phyloP scores from a whole-genome alignment of 805 yeast genomes.

The Torulaspora gathmanii region DNA sequence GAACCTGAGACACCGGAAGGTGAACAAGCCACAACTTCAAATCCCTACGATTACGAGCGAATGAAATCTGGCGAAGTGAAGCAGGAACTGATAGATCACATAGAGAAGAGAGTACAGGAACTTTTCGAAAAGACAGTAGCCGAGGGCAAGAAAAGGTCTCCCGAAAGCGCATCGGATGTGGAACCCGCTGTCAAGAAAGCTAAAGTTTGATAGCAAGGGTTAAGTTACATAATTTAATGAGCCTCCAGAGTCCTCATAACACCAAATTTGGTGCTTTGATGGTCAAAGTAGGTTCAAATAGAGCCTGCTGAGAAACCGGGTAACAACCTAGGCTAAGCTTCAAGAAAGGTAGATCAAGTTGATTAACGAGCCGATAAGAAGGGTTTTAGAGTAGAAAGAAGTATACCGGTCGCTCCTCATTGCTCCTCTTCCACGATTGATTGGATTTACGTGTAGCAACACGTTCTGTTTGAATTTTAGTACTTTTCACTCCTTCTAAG shows the following conservation, averaged over 20 bases:
- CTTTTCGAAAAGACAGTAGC: constrained; percentile 20
- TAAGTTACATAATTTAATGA: neutral
- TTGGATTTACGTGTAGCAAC: too few relatives aligned
- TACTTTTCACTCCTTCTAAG: neutral
- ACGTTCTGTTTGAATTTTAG: too few relatives aligned
- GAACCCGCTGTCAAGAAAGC: constrained; percentile 16
- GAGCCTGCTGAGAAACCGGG: neutral
- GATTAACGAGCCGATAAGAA: neutral
- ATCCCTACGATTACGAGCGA: constrained; percentile 25
- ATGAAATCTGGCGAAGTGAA: constrained; percentile 31
- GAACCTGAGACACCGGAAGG: constrained; percentile 15
- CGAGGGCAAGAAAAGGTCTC: constrained; percentile 24
- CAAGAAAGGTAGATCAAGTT: neutral
- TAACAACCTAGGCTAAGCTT: neutral
- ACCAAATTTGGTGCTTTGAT: neutral
- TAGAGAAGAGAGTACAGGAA: constrained; percentile 26
- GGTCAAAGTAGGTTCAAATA: neutral
- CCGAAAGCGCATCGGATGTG: constrained; percentile 10
- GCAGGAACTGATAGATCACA: constrained; percentile 30
- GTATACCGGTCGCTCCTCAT: neutral
- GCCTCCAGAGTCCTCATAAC: neutral
- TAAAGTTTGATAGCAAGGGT: constrained; percentile 13
- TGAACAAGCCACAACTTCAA: neutral
- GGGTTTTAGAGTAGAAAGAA: neutral
- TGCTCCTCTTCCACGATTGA: too few relatives aligned